These are phyloP conservation scores for Madurella fahalii DNA, from an alignment of 2,329 filamentous ascomycete genomes.

Conservation along the genomic window DNA sequence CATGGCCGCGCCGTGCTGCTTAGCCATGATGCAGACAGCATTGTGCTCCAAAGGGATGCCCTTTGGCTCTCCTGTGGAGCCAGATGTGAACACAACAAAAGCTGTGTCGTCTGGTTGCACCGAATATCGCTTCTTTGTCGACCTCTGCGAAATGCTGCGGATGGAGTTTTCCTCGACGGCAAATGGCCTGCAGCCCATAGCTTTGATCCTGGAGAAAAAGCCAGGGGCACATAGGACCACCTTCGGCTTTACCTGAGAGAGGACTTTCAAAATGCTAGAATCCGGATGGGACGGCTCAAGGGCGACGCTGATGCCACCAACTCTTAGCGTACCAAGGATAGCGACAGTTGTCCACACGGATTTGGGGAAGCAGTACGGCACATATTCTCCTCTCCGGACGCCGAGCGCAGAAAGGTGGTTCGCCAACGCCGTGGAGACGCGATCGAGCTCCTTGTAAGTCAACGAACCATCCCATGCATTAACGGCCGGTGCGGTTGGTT, in stretches of 20 bases:
- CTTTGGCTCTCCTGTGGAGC: conserved; percentile 47
- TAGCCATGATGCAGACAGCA: conserved; percentile 21
- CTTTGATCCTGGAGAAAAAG: conserved; percentile 4
- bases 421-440: not conserved
- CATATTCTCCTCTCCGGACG: conserved; percentile 4
- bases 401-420: conserved; percentile 6
- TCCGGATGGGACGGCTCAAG: conserved; percentile 13
- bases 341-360: conserved; percentile 10
- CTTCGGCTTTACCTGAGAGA: conserved; percentile 4
- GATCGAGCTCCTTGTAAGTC: conserved; percentile 7
- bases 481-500: conserved; percentile 4
- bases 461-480: conserved; percentile 12
- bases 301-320: conserved; percentile 6
- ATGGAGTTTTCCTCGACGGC: conserved; percentile 4
- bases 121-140: not conserved
- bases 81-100: conserved; percentile 38
- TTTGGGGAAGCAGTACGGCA: conserved; percentile 15
- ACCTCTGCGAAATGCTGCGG: conserved; percentile 4
- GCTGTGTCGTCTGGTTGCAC: conserved; percentile 26
- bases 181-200: conserved; percentile 7
- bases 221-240: conserved; percentile 2
- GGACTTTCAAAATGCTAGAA: conserved; percentile 2
- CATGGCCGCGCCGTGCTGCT: conserved; percentile 19
- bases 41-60: conserved; percentile 22
- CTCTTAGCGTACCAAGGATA: conserved; percentile 7